Base-by-base conservation (phyloP, 148 eudicot genomes). In the Bassia scoparia region DNA sequence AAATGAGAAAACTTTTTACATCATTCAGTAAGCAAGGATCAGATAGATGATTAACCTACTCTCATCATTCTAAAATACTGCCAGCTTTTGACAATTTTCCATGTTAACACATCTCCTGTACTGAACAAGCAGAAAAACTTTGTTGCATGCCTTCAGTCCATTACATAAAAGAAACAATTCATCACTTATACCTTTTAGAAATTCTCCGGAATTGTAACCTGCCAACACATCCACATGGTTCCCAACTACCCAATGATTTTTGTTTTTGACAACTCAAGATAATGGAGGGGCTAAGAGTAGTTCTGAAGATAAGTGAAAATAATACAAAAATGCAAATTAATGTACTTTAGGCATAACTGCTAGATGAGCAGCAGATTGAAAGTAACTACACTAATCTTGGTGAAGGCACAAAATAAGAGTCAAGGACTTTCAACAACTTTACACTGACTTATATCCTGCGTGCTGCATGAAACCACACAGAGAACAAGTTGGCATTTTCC, bases 31-130 rank as follows among this genome's bases (percentile, higher is more conserved):
- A 5, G 46, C 46, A n/a, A 41, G 1, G 12, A 41, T 41, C 46
- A 5, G 43, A 37, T 55, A 75, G 72, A 52, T 18, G n/a, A n/a
- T n/a, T n/a, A n/a, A n/a, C n/a, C n/a, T n/a, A 97, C 88, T 95
- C 80, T 92, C 97, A 84, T 95, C 96, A 61, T 83, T 85, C 85
- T 92, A 92, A 69, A 95, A 95, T 83, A 91, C 92, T 79, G 91
- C 99, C 88, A 95, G 78, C 88, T 95, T n/a, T 95, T 63, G 97
- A 89, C 55, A 95, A 83, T n/a, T 79, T 84, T 70, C 97, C 97
- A 55, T n/a, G 99, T 95, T 73, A 78, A 83, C 66, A 88, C 89
- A 95, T 92, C 84, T 95, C 99, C 72, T 88, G 93, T 78, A 95
- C 92, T 97, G 69, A 72, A 67, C 54, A 43, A 54, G 54, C 23